A percentile compares a stretch with the other conserved stretches of the same genome.
Evolutionary conservation across 176 grass and related monocot genomes (phyloP).

Genomic region (Stipa capillata): DNA sequence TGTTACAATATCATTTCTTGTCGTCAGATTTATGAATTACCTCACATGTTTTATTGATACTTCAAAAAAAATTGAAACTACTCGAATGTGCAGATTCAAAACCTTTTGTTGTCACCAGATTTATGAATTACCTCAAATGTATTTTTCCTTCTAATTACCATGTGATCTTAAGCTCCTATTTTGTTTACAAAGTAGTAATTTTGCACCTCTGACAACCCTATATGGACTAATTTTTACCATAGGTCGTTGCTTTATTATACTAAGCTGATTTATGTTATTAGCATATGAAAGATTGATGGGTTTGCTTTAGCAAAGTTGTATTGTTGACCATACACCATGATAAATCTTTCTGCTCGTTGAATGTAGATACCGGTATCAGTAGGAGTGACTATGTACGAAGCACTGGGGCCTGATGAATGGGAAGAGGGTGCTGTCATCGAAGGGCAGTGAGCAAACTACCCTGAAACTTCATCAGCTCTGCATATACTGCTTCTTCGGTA

Average conservation of each 20-base stretch:
- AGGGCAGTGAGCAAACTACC: constrained; percentile 38
- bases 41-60: neutral
- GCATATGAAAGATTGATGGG: neutral
- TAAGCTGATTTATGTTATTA: neutral
- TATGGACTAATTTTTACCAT: neutral
- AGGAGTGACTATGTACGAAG: constrained; percentile 75
- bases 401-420: constrained; percentile 64
- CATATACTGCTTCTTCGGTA: constrained; percentile 50
- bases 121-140: neutral
- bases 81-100: neutral
- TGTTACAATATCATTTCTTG: neutral
- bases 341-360: constrained; percentile 18
- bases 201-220: neutral
- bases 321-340: neutral
- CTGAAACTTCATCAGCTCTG: constrained; percentile 53
- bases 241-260: neutral
- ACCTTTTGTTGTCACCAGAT: neutral
- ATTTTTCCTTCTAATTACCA: neutral
- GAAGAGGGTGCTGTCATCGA: constrained; percentile 61
- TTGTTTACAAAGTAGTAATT: neutral
- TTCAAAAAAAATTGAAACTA: neutral
- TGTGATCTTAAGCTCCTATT: neutral
- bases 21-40: neutral
- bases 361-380: constrained; percentile 67
- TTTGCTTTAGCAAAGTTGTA: neutral